Percentiles rank a stretch among this genome's conserved stretches.
Conservation (phyloP, 768 basidiomycete genomes). For the Scleroderma citrinum region DNA sequence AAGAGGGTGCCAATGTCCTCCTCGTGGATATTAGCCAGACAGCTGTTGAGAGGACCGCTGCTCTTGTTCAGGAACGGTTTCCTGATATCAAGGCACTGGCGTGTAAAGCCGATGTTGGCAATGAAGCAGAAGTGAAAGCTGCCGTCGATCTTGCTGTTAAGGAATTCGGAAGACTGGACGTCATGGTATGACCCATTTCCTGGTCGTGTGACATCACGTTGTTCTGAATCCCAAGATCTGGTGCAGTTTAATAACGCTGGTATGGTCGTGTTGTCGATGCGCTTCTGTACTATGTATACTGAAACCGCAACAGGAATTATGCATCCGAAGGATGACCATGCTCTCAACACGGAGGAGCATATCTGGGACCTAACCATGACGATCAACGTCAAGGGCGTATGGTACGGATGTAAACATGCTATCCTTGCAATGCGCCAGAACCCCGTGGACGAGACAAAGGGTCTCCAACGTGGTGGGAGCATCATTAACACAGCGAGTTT, state of each 20-base stretch:
- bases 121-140: constrained; percentile 80
- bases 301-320: constrained; percentile 69
- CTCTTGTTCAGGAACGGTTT: constrained; percentile 55
- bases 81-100: constrained; percentile 67
- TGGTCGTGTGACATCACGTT: background rate
- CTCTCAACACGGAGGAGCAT: constrained; percentile 91
- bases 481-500: constrained; percentile 99
- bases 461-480: constrained; percentile 76
- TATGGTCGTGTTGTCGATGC: constrained; percentile 20
- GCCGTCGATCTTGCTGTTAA: constrained; percentile 75
- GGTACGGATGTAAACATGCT: constrained; percentile 99
- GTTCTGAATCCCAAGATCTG: constrained; percentile 2
- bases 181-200: constrained; percentile 61
- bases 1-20: constrained; percentile 88
- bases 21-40: constrained; percentile 82
- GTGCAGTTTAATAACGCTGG: constrained; percentile 90
- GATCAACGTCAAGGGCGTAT: constrained; percentile 97
- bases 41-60: constrained; percentile 63
- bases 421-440: constrained; percentile 96
- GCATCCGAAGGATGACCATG: constrained; percentile 93
- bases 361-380: constrained; percentile 95
- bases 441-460: constrained; percentile 72
- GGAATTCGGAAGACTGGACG: constrained; percentile 88
- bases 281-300: background rate
- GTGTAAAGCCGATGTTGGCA: constrained; percentile 79